Evolutionary conservation across 345 rosid genomes (phyloP).

Genomic region (Carallia brachiata): DNA sequence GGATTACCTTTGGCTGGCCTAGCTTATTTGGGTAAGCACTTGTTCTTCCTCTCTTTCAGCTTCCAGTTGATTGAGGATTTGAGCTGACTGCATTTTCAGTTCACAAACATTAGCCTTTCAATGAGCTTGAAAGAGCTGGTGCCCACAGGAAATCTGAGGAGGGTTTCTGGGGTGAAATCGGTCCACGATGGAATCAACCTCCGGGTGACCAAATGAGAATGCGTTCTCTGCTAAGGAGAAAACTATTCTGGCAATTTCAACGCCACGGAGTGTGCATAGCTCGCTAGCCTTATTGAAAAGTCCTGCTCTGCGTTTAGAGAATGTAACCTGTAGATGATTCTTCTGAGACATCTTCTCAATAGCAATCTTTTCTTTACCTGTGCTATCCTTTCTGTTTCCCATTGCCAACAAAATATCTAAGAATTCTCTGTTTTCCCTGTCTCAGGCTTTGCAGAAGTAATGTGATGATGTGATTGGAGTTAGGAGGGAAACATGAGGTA

Average conservation of each 20-base stretch:
- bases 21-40: conserved; percentile 5
- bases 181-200: conserved; percentile 10
- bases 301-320: conserved; percentile 14
- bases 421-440: too few relatives aligned
- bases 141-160: neutral
- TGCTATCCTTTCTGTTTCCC: conserved; percentile 1
- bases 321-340: conserved; percentile 18
- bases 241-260: conserved; percentile 9
- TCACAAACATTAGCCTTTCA: conserved; percentile 20
- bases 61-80: conserved; percentile 4
- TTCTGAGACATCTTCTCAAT: conserved; percentile 13
- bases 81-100: conserved; percentile 4
- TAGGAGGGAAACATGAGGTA: neutral
- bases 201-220: conserved; percentile 16
- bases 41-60: conserved; percentile 11
- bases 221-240: conserved; percentile 11
- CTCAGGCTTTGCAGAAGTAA: neutral
- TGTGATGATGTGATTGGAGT: neutral
- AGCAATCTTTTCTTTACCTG: conserved; percentile 10
- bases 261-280: conserved; percentile 18
- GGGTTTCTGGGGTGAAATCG: neutral
- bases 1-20: neutral
- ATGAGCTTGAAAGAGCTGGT: conserved; percentile 16
- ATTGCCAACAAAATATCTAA: neutral
- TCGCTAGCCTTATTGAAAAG: conserved; percentile 25